Evolutionary conservation across 768 basidiomycete genomes (phyloP).

Genomic region (Collybiopsis confluens): DNA sequence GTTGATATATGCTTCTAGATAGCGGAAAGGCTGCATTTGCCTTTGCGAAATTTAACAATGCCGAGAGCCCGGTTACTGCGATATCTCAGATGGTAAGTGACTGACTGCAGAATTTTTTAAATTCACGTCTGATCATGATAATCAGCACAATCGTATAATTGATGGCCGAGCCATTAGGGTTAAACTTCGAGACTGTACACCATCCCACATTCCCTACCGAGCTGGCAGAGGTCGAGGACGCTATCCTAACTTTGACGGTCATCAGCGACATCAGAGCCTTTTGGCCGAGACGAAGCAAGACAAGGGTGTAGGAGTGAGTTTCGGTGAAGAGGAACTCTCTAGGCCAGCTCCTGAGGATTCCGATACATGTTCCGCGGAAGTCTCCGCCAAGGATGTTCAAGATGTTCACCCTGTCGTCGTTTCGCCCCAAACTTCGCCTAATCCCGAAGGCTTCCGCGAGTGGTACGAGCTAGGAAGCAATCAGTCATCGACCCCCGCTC

Average conservation of each 20-base stretch:
- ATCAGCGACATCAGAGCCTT: background rate
- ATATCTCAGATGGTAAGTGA: conserved; percentile 55
- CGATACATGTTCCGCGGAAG: background rate
- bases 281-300: background rate
- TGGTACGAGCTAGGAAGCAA: conserved; percentile 34
- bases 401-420: background rate
- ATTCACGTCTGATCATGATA: conserved; percentile 6
- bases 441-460: conserved; percentile 35
- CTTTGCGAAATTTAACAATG: conserved; percentile 67
- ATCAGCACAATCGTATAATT: conserved; percentile 64
- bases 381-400: background rate
- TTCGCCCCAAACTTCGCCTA: conserved; percentile 1
- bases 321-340: background rate
- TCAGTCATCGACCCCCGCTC: conserved; percentile 27
- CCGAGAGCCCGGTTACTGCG: conserved; percentile 62
- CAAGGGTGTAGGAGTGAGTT: background rate
- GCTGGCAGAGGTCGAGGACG: conserved; percentile 39
- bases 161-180: conserved; percentile 73
- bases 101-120: background rate
- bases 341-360: no score
- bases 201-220: conserved; percentile 47
- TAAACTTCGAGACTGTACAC: conserved; percentile 67
- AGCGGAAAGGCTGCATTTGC: conserved; percentile 71
- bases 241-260: conserved; percentile 9
- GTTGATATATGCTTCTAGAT: no score